phyloP scores from a whole-genome alignment of 306 rosid species.

The Pyrus betulifolia region DNA sequence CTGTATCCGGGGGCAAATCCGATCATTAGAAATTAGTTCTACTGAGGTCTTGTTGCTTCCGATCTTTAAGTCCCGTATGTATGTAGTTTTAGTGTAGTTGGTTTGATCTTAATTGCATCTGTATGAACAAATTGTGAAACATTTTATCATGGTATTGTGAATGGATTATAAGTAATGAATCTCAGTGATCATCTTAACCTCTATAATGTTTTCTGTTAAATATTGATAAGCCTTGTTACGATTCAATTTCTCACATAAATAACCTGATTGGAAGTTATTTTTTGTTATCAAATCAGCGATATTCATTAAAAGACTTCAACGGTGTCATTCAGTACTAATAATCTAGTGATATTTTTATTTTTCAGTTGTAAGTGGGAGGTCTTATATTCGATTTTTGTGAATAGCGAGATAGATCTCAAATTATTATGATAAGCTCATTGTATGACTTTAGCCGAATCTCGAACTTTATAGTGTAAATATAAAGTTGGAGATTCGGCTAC shows the following conservation, averaged over 20 bases:
- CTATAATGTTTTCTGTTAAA: not conserved
- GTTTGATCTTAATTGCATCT: not conserved
- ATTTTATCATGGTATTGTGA: not conserved
- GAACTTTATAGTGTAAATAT: too few species aligned
- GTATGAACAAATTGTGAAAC: conserved; percentile 18
- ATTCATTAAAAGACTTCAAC: too few species aligned
- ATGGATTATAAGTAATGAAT: conserved; percentile 5
- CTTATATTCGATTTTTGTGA: too few species aligned
- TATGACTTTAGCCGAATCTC: too few species aligned
- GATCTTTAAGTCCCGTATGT: conserved; percentile 15
- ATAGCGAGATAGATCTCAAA: too few species aligned
- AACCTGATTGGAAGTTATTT: not conserved
- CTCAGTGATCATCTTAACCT: not conserved
- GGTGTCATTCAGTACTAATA: too few species aligned
- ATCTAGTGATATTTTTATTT: too few species aligned
- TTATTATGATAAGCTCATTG: too few species aligned
- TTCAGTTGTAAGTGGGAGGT: too few species aligned
- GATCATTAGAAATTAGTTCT: conserved; percentile 4
- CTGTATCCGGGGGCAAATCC: conserved; percentile 41
- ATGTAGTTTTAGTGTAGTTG: conserved; percentile 15
- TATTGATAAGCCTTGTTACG: not conserved
- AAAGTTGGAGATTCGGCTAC: too few species aligned
- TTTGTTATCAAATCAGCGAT: too few species aligned
- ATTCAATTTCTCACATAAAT: not conserved
- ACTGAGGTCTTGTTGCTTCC: not conserved